Base-by-base conservation (phyloP, 2,329 filamentous ascomycete species). In the Cladobotryum protrusum region DNA sequence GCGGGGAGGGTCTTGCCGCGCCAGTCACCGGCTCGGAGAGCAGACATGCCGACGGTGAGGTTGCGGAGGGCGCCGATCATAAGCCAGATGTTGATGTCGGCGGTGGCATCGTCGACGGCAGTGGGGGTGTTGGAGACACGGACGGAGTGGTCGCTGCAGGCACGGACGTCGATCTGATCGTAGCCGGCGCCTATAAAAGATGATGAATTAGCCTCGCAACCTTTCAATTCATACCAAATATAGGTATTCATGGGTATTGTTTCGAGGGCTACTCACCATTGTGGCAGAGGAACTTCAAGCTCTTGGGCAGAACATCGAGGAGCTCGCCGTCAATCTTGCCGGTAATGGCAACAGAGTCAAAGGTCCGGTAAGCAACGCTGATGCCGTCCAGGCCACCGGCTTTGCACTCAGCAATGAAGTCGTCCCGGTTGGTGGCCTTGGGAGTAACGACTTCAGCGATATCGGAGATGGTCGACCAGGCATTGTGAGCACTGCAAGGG, bases 121-220 rank as follows among this genome's bases (percentile, higher is more conserved):
- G 79, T 83, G n/a, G 88, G 89, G 1, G 86, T 85, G 67, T 95
- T 93, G 56, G 87, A 89, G 33, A 95, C 86, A 39, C 73, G 76
- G 56, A 95, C 77, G 19, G 73, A 72, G 47, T 81, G 81, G 1
- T 73, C 72, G 9, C 82, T 85, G 72, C 87, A 92, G 36, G 86
- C 85, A 43, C 78, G 65, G 8, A 91, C 74, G 65, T 91, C 84
- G 55, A 95, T 75, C 65, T 90, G 85, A 66, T 95, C 89, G 68
- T 95, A 95, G 35, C 90, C 90, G 49, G 89, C 87, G 54, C 87
- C 84, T 86, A 19, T 19, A 24, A 32, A 20, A n/a, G 18, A 44
- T 53, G 11, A 18, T 42, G 40, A 44, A 14, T 34, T 36, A 48
- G 37, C 6, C 36, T 14, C 11, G 6, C 14, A 37, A 5, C 15